phyloP scores from a whole-genome alignment of 371 early-diverging fungal species.

The Mortierella sp. region DNA sequence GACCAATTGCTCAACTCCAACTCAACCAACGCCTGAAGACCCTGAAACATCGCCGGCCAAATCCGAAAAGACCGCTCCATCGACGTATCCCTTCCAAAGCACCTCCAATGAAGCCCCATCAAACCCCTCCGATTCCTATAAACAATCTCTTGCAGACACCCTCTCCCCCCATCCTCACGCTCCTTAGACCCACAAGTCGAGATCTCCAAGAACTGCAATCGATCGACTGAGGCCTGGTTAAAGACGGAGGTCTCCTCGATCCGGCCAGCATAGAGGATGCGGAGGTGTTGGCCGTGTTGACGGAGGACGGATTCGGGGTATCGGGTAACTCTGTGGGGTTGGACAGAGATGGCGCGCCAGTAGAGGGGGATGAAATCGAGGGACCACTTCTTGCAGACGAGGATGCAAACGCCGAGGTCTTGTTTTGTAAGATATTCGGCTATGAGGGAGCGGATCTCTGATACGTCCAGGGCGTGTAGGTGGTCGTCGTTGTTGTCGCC shows the following conservation, averaged over 20 bases:
- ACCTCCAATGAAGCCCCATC: slow-evolving; percentile 24
- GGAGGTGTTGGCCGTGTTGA: slow-evolving; percentile 27
- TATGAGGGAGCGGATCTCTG: slow-evolving; percentile 32
- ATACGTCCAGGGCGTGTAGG: slow-evolving; percentile 35
- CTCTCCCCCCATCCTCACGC: slow-evolving; percentile 27
- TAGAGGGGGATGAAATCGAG: slow-evolving; percentile 24
- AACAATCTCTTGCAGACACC: slow-evolving; percentile 29
- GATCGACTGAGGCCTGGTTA: slow-evolving; percentile 31
- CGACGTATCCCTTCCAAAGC: slow-evolving; percentile 24
- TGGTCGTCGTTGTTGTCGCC: background rate
- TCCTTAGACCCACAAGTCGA: slow-evolving; percentile 22
- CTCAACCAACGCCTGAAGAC: background rate
- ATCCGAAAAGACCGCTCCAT: slow-evolving; percentile 22
- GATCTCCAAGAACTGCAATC: slow-evolving; percentile 21
- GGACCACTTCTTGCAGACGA: slow-evolving; percentile 33
- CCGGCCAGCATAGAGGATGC: slow-evolving; percentile 22
- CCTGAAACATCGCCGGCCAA: slow-evolving; percentile 17
- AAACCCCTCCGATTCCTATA: slow-evolving; percentile 22
- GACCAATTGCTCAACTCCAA: slow-evolving; percentile 35
- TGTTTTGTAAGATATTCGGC: slow-evolving; percentile 18
- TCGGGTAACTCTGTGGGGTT: slow-evolving; percentile 17
- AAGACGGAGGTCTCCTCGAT: slow-evolving; percentile 38
- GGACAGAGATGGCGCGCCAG: slow-evolving; percentile 28
- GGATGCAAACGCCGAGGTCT: slow-evolving; percentile 34
- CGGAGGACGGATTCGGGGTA: slow-evolving; percentile 8